Evolutionary conservation across 129 eudicot genomes (phyloP).

Genomic region (Flaveria trinervia): DNA sequence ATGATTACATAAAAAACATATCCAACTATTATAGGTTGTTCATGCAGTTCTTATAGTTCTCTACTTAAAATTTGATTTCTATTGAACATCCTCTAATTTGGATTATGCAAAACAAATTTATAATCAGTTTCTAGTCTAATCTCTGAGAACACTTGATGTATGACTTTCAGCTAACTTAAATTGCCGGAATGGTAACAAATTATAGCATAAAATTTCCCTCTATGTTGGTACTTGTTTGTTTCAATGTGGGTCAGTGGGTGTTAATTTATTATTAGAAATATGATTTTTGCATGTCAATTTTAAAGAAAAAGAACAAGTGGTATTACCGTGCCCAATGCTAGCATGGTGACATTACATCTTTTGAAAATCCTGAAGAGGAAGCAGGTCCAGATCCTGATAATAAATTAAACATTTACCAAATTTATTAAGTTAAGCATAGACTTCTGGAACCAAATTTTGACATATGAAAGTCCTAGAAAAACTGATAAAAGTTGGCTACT

Average conservation of each 20-base stretch:
- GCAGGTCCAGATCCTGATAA: slow-evolving; percentile 93
- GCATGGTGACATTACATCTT: slow-evolving; percentile 88
- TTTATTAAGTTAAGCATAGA: background rate
- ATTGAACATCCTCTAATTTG: too few relatives aligned
- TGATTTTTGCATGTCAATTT: background rate
- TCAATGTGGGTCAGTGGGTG: background rate
- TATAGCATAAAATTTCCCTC: background rate
- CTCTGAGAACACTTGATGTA: too few relatives aligned
- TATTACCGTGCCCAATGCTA: slow-evolving; percentile 88
- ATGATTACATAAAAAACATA: too few relatives aligned
- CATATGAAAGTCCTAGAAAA: too few relatives aligned
- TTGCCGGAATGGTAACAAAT: too few relatives aligned
- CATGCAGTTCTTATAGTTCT: too few relatives aligned
- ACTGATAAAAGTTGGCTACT: too few relatives aligned
- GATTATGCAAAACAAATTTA: too few relatives aligned
- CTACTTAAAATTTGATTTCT: too few relatives aligned
- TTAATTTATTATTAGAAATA: background rate
- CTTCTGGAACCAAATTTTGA: background rate
- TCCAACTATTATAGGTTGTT: too few relatives aligned
- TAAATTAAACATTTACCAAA: slow-evolving; percentile 26
- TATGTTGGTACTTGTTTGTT: background rate
- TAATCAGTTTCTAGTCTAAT: too few relatives aligned
- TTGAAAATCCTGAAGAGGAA: slow-evolving; percentile 78
- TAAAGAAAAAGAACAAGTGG: slow-evolving; percentile 5
- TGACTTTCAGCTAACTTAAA: too few relatives aligned